Conservation (phyloP, 345 rosid species). For the Cochlearia excelsa region DNA sequence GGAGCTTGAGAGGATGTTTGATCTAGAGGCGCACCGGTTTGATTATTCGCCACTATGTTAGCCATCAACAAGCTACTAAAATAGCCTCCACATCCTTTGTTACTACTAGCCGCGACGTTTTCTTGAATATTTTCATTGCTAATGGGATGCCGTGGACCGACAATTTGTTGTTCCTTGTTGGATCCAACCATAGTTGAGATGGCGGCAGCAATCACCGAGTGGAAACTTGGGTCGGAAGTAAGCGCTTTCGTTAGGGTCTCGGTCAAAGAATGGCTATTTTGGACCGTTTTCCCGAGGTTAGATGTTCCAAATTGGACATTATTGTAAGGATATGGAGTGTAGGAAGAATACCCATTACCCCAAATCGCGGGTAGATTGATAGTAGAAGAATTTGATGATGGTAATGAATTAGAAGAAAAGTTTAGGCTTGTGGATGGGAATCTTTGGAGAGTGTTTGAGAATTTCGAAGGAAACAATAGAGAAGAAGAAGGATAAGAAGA, state of each 20-base stretch:
- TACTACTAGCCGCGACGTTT: slow-evolving; percentile 26
- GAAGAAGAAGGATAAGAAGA: slow-evolving; percentile 24
- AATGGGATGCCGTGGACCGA: slow-evolving; percentile 13
- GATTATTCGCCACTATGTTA: slow-evolving; percentile 35
- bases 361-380: slow-evolving; percentile 43
- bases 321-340: slow-evolving; percentile 33
- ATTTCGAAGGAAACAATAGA: slow-evolving; percentile 39
- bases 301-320: slow-evolving; percentile 33
- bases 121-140: slow-evolving; percentile 29
- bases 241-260: slow-evolving; percentile 66
- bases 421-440: slow-evolving; percentile 53
- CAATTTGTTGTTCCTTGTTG: slow-evolving; percentile 26
- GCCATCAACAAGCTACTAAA: slow-evolving; percentile 49
- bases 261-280: slow-evolving; percentile 48
- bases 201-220: slow-evolving; percentile 64
- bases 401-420: slow-evolving; percentile 44
- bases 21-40: slow-evolving; percentile 28
- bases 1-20: slow-evolving; percentile 37
- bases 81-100: slow-evolving; percentile 50
- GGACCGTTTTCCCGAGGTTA: slow-evolving; percentile 39
- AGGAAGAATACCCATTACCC: slow-evolving; percentile 46
- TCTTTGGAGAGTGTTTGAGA: slow-evolving; percentile 42
- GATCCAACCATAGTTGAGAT: slow-evolving; percentile 66
- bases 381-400: slow-evolving; percentile 40
- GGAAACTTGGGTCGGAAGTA: slow-evolving; percentile 63